A percentile compares a stretch with the other conserved stretches of the same genome.
Conservation (phyloP, 2,329 filamentous ascomycete genomes). For the Diplodia seriata region DNA sequence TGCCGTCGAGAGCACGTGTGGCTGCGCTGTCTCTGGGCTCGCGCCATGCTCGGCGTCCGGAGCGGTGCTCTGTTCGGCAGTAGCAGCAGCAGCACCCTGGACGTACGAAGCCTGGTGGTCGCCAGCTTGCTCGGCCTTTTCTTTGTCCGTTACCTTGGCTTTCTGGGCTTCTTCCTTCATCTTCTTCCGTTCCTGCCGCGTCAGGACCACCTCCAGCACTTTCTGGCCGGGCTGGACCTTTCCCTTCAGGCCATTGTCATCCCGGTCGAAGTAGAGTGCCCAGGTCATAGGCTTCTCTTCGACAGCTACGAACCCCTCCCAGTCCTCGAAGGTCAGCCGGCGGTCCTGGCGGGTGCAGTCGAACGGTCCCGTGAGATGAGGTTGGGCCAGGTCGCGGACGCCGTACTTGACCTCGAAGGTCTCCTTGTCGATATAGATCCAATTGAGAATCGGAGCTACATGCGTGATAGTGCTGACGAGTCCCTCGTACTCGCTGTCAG, state of each 20-base stretch:
- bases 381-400: conserved; percentile 45
- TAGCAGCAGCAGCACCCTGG: not conserved
- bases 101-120: conserved; percentile 3
- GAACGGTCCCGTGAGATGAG: conserved; percentile 47
- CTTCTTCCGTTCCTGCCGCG: conserved; percentile 27
- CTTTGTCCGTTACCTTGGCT: conserved; percentile 6
- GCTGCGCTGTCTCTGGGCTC: not conserved
- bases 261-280: conserved; percentile 56
- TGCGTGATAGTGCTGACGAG: conserved; percentile 62
- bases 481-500: conserved; percentile 60
- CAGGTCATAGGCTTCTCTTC: conserved; percentile 45
- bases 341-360: conserved; percentile 49
- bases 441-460: conserved; percentile 52
- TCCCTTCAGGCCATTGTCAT: conserved; percentile 41
- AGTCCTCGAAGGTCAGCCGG: conserved; percentile 48
- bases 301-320: conserved; percentile 51
- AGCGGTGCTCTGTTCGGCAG: not conserved
- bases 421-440: conserved; percentile 48
- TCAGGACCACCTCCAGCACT: conserved; percentile 16
- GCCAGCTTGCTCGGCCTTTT: conserved; percentile 11
- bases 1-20: not conserved
- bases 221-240: not conserved
- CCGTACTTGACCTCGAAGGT: conserved; percentile 48
- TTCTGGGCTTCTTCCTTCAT: conserved; percentile 16
- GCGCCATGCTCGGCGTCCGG: not conserved